Evolutionary conservation across 1,284 basidiomycete genomes (phyloP), one percentile per base, ranked within the genome.

Genomic region (Gymnopus androsaceus): DNA sequence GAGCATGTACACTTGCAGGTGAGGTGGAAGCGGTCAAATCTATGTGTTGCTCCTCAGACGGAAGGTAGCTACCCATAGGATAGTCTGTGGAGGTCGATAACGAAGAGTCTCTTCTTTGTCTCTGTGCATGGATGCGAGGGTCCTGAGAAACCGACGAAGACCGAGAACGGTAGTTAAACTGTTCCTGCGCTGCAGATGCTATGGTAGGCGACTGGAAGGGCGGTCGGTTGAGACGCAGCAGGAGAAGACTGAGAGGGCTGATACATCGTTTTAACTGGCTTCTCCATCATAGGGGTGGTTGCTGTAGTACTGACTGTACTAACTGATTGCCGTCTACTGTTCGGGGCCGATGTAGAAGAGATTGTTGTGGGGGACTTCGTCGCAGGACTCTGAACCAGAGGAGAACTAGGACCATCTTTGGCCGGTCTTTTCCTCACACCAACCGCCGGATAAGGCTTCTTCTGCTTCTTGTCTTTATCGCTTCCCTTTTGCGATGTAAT

Each of bases 101-200:
- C 8, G 51, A 36, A 12, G 48, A 50, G 34, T 50, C 36, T 38
- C 48, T 34, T 27, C 41, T 36, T 27, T 27, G 51, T 36, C 41
- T 46, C 33, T 45, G 51, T 17, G 31, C 25, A 53, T 53, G 51
- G 3, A 53, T 41, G 12, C 51, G 51, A 45, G 51, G 55, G 42
- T 57, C 55, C 30, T 57, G 55, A 21, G 55, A 36, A 34, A 57
- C 44, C n/a, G 55, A 57, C 19, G 55, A 53, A 21, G 55, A 57
- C 27, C 55, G 30, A 2, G 55, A 47, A 46, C 50, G 55, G 45
- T 52, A 57, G 2, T 25, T 36, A 12, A 53, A 25, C 14, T 47
- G 41, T 11, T 53, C 51, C 25, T 46, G 49, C 19, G 41, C 46
- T 4, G 47, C 21, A 41, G 45, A 27, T 25, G 44, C 36, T 25